Conservation (phyloP, 768 basidiomycete species). For the Boletus tylopilopsis region DNA sequence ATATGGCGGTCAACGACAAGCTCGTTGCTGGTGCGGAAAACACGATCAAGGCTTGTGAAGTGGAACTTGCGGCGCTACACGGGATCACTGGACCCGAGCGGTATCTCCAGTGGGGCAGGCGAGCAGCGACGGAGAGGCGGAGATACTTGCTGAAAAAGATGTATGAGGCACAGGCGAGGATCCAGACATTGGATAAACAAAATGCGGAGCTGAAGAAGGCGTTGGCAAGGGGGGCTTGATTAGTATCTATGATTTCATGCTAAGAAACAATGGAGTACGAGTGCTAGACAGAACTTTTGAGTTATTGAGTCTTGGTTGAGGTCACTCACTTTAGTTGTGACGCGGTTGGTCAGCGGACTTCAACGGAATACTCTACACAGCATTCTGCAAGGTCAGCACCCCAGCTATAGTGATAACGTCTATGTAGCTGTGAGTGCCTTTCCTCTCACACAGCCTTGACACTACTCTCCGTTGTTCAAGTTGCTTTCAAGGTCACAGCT, state of each 20-base stretch:
- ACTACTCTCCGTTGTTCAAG: no score
- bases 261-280: no score
- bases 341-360: no score
- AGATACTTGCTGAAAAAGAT: conserved; percentile 75
- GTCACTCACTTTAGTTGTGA: no score
- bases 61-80: conserved; percentile 66
- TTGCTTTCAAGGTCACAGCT: no score
- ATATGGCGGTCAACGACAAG: conserved; percentile 76
- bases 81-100: conserved; percentile 54
- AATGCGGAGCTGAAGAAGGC: conserved; percentile 65
- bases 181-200: conserved; percentile 66
- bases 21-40: conserved; percentile 54
- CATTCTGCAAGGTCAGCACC: no score
- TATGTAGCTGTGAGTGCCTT: no score
- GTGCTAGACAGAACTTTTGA: no score
- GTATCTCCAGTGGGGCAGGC: conserved; percentile 38
- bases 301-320: no score
- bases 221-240: conserved; percentile 39
- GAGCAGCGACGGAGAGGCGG: conserved; percentile 55
- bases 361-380: no score
- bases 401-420: no score
- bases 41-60: conserved; percentile 68
- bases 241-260: background rate
- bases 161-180: conserved; percentile 59
- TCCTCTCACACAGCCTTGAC: no score